Percentiles rank a stretch among this genome's conserved stretches.
These are phyloP conservation scores for Erythrophleum fordii DNA, from an alignment of 306 rosid genomes.

Conservation along the genomic window DNA sequence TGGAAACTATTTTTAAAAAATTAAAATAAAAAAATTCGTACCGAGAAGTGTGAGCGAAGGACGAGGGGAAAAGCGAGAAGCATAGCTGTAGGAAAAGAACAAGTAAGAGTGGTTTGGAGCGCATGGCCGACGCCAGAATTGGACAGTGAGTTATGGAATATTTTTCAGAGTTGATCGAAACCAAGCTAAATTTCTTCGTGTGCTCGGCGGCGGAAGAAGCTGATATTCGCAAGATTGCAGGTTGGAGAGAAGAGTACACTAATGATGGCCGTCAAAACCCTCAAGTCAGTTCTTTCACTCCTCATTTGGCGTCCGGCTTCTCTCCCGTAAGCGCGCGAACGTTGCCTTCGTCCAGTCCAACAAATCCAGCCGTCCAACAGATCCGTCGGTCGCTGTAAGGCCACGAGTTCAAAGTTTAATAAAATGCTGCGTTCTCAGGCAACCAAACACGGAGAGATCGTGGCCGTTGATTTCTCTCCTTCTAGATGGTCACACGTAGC, in stretches of 20 bases:
- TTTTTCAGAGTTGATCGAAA: slow-evolving; percentile 27
- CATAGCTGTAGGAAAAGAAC: slow-evolving; percentile 51
- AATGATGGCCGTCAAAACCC: too few relatives aligned
- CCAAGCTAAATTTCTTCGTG: slow-evolving; percentile 21
- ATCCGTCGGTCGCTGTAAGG: too few relatives aligned
- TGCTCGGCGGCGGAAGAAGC: slow-evolving; percentile 23
- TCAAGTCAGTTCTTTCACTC: too few relatives aligned
- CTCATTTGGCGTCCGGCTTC: too few relatives aligned
- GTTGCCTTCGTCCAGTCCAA: too few relatives aligned
- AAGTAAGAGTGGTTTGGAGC: slow-evolving; percentile 52
- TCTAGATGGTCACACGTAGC: too few relatives aligned
- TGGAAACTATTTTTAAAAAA: not conserved
- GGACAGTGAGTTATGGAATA: not conserved
- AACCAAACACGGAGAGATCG: too few relatives aligned
- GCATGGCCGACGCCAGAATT: slow-evolving; percentile 41
- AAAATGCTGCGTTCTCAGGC: too few relatives aligned
- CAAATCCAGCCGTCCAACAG: too few relatives aligned
- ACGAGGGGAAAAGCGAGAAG: slow-evolving; percentile 54
- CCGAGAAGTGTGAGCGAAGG: slow-evolving; percentile 73
- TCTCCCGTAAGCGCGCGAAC: too few relatives aligned
- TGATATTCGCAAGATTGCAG: not conserved
- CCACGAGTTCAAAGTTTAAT: too few relatives aligned
- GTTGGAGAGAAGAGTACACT: not conserved
- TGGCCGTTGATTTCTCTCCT: too few relatives aligned
- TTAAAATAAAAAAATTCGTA: slow-evolving; percentile 33